A percentile compares a stretch with the other conserved stretches of the same genome.
These are phyloP conservation scores for Backusella liffmaniae DNA, from an alignment of 192 early-diverging fungal species.

Conservation along the genomic window DNA sequence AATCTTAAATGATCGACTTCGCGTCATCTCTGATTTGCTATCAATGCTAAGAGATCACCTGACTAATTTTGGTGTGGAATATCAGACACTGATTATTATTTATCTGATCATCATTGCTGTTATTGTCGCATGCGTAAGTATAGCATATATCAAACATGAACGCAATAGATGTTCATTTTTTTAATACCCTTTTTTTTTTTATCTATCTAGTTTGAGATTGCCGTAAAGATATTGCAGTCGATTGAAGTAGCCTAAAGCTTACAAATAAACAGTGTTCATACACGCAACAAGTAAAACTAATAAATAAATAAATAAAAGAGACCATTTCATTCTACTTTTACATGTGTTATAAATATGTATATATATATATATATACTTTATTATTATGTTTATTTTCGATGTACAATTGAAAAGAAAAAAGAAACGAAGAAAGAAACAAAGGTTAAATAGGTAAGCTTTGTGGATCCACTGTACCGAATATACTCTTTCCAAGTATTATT, in stretches of 20 bases:
- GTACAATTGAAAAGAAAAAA: neutral
- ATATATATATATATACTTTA: neutral
- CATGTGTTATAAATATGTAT: neutral
- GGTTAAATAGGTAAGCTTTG: neutral
- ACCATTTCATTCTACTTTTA: neutral
- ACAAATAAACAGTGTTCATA: neutral
- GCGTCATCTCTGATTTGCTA: slow-evolving; percentile 58
- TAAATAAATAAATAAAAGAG: too few species aligned
- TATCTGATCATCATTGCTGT: slow-evolving; percentile 51
- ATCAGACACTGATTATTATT: slow-evolving; percentile 64
- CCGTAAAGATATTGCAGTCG: slow-evolving; percentile 33
- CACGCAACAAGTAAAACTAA: neutral
- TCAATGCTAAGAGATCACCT: slow-evolving; percentile 64
- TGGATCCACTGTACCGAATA: neutral
- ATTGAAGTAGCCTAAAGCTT: slow-evolving; percentile 14
- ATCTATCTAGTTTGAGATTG: slow-evolving; percentile 28
- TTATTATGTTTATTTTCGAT: neutral
- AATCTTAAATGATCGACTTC: slow-evolving; percentile 56
- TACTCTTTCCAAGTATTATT: slow-evolving; percentile 39
- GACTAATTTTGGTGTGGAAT: slow-evolving; percentile 52
- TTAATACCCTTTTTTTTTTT: neutral
- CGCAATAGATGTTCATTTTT: neutral
- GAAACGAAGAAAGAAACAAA: neutral
- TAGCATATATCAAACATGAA: neutral
- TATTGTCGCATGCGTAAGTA: slow-evolving; percentile 39